These are phyloP conservation scores for Dryas octopetala DNA, from an alignment of 306 rosid genomes.

Conservation along the genomic window DNA sequence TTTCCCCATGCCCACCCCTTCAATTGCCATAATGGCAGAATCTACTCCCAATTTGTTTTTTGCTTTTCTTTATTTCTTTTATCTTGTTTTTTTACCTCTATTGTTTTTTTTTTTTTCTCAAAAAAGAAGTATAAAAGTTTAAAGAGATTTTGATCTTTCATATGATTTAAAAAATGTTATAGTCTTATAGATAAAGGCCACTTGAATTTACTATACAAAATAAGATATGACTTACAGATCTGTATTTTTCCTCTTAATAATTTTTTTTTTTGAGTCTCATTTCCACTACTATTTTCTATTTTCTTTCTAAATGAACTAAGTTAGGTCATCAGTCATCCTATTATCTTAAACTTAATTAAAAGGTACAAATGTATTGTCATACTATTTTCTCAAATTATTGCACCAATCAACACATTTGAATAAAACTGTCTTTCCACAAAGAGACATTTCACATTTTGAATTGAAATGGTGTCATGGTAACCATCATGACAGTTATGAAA, in stretches of 20 bases:
- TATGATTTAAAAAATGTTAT: background rate
- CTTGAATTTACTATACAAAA: background rate
- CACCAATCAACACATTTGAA: background rate
- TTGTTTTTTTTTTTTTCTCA: too few relatives aligned
- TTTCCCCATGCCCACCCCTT: slow-evolving; percentile 19
- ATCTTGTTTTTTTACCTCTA: too few relatives aligned
- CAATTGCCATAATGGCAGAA: background rate
- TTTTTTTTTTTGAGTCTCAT: too few relatives aligned
- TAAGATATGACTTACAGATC: background rate
- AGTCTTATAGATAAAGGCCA: background rate
- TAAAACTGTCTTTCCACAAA: background rate
- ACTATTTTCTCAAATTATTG: too few relatives aligned
- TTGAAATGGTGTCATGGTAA: background rate
- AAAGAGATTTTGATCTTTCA: background rate
- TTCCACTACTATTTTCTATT: background rate
- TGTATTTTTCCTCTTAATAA: background rate
- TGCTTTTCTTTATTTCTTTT: background rate
- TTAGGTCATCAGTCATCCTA: background rate
- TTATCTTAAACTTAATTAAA: background rate
- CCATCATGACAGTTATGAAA: background rate
- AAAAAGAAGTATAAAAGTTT: background rate
- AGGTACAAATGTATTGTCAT: too few relatives aligned
- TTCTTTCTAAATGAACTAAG: background rate
- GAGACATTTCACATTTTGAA: background rate
- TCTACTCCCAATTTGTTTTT: too few relatives aligned